Evolutionary conservation across 2,329 filamentous ascomycete species (phyloP), one percentile per base, ranked within the genome.

Genomic region (Bipolaris zeicola): DNA sequence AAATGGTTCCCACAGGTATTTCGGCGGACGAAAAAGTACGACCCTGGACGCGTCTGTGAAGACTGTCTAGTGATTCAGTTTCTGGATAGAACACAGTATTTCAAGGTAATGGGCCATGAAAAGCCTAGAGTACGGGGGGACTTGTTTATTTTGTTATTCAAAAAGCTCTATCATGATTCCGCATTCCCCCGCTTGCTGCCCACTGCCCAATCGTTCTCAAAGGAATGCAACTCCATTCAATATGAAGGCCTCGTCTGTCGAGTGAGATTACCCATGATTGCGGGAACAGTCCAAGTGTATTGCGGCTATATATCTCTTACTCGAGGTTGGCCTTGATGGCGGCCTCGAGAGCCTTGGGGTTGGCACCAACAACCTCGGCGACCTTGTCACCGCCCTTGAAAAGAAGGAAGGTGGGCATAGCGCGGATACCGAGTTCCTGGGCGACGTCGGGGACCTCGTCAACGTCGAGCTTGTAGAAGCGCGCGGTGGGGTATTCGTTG

Each of bases 381-480:
- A 87, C 77, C 82, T 90, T 89, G 76, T 91, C 76, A 64, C 90
- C 92, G 66, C 88, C 78, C 84, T 92, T 90, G 86, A 92, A 96
- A 72, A 96, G 77, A 54, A 90, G 72, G 81, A 98, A 96, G 26
- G 92, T 96, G 53, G 94, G 93, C 92, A 98, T 96, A 75, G 93
- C 92, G 68, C 90, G 87, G 76, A 98, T 85, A 63, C 86, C 86
- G 62, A 95, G 87, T 74, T 95, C 87, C 70, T 88, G 83, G 31
- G 90, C 87, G 47, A 96, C 84, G 1, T 90, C 87, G 65, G 87
- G 81, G 38, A 94, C 81, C 63, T 92, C 82, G 77, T 97, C 93
- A 69, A 97, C 92, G 77, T 98, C 92, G 74, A 97, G 82, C 85
- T 96, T 95, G 84, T 87, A 87, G 80, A 96, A 97, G 77, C 85